Base-by-base conservation (phyloP, 371 early-diverging fungal species). In the Batkoa obscura region DNA sequence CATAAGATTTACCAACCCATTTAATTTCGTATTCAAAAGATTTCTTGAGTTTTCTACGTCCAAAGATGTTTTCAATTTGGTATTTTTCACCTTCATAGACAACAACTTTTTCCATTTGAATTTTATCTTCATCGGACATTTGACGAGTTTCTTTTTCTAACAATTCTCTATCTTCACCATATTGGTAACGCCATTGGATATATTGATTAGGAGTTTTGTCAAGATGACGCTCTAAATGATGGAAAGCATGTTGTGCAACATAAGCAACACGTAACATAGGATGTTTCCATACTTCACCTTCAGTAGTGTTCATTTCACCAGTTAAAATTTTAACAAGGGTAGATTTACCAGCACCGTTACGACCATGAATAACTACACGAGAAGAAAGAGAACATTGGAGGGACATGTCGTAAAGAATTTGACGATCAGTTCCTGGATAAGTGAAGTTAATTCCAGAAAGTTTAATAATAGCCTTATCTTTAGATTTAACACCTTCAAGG, bases 251-350 rank as follows among this genome's bases (percentile, higher is more conserved):
- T 68, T 86, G 87, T 38, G 85, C 80, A 58, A 84, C 83, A 62
- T 84, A 86, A 53, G 78, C 83, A 58, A 79, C 72, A 65, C 82
- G 78, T 60, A 78, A 62, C 68, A 74, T 73, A 50, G 76, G 76
- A 63, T 84, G 84, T 72, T 80, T 82, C 74, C 74, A 77, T 55
- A 86, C 48, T 80, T 55, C 79, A 71, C 68, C 84, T 74, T 35
- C 64, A 60, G 47, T 76, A 64, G 46, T 73, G 43, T 76, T 74
- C 23, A 80, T 69, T 62, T 84, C 83, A 62, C 85, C 84, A 54
- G 86, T 83, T 62, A 91, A 63, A 39, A 86, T 66, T 76, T 91
- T 91, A 72, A 91, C 80, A 63, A 86, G 62, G 2, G 86, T 86
- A 36, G 79, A 78, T 59, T 86, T 86, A 49, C 83, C 86, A 47